Evolutionary conservation across 78 protist genomes (phyloP), one percentile per base, ranked within the genome.

Genomic region (Polysphondylium violaceum): DNA sequence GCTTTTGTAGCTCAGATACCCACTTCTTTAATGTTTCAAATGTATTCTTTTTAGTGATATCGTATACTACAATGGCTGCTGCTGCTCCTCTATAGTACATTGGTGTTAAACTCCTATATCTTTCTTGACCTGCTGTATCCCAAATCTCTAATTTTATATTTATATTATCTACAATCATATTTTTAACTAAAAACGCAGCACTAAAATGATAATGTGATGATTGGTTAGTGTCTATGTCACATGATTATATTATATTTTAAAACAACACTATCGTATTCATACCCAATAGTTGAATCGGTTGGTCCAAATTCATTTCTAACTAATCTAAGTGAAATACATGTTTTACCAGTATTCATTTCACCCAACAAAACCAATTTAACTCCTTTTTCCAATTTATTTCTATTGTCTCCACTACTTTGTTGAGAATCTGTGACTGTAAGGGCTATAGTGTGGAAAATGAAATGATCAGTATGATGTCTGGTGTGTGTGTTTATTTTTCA

Each of bases 71-170:
- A 41, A 81, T 77, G 14, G 89, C 89, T 8, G 89, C 89, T 9
- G 89, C 74, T 51, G 89, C 89, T 27, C 89, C 89, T 56, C 89
- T 47, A 56, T 78, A 78, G 38, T 81, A 81, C 89, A 81, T 81
- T 65, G 89, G 89, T 1, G 77, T 81, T 40, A 81, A 68, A 38
- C 53, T 29, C 56, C 89, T 68, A 55, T 81, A 81, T 53, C 89
- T 56, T 69, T 81, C 89, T 69, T 81, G 89, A 23, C 89, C 89
- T 44, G 89, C 89, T 40, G 77, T 81, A 68, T 81, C 89, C 89
- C 89, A 81, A 68, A 81, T 81, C 43, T 81, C 89, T 14, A 81
- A 68, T 31, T 81, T 81, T 7, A 81, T 61, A 56, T 53, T 81
- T 69, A 69, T 47, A 69, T 69, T 69, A 69, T 69, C 76, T 27